Percentiles rank a stretch among this genome's conserved stretches.
phyloP scores from a whole-genome alignment of 371 early-diverging fungal species.

The Apophysomyces trapeziformis region DNA sequence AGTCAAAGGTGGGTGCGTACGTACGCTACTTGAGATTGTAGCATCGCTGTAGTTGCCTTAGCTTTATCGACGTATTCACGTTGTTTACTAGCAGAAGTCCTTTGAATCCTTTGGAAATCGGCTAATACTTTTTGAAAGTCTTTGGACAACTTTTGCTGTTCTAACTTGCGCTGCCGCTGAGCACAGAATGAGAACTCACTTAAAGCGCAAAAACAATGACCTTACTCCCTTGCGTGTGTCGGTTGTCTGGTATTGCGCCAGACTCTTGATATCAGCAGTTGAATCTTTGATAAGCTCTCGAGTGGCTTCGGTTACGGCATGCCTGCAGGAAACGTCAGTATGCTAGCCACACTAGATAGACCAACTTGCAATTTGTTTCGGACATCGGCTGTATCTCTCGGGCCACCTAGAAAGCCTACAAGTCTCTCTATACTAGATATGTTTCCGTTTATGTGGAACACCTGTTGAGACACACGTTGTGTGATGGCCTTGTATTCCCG shows the following conservation, averaged over 20 bases:
- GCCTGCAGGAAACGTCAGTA: constrained; percentile 52
- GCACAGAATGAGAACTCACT: constrained; percentile 4
- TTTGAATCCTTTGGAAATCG: constrained; percentile 87
- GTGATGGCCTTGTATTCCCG: constrained; percentile 58
- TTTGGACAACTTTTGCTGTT: constrained; percentile 84
- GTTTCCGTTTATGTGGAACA: constrained; percentile 77
- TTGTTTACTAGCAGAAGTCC: constrained; percentile 83
- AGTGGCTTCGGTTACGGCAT: constrained; percentile 82
- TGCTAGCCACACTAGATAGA: not conserved
- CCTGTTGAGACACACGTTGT: constrained; percentile 70
- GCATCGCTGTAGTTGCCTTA: constrained; percentile 51
- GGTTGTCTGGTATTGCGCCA: constrained; percentile 49
- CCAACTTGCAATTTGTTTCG: constrained; percentile 73
- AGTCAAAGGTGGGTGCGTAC: constrained; percentile 12
- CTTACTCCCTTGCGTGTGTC: constrained; percentile 39
- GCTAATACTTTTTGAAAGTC: constrained; percentile 91
- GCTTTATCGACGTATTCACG: constrained; percentile 83
- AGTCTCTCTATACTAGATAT: constrained; percentile 83
- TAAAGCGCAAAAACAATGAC: not conserved
- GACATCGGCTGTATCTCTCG: constrained; percentile 77
- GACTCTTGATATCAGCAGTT: constrained; percentile 72
- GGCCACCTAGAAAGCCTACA: constrained; percentile 77
- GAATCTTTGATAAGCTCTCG: constrained; percentile 82
- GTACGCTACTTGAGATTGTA: constrained; percentile 46
- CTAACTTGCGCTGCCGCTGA: constrained; percentile 75